Conservation (phyloP, 345 rosid genomes). For the Eucalyptus sp. region DNA sequence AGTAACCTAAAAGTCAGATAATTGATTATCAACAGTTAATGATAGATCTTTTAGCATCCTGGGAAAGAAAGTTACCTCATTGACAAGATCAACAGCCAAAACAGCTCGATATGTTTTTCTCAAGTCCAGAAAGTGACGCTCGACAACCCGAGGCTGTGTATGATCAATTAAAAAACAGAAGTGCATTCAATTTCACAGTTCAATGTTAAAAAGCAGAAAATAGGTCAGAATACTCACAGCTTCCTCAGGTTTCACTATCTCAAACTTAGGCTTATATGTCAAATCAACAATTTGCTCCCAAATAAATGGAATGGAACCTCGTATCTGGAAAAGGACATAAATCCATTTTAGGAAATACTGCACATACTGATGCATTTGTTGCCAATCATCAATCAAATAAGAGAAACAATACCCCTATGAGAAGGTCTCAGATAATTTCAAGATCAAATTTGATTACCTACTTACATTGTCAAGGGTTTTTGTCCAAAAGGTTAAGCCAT, state of each 20-base stretch:
- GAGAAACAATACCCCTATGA: background rate
- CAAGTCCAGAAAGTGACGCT: constrained; percentile 91
- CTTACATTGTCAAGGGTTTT: background rate
- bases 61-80: constrained; percentile 33
- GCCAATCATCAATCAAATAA: background rate
- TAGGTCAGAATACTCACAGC: constrained; percentile 45
- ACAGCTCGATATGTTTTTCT: constrained; percentile 83
- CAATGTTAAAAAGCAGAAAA: background rate
- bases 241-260: constrained; percentile 81
- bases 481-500: background rate
- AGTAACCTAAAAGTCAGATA: background rate
- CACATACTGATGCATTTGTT: background rate
- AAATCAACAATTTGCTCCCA: constrained; percentile 98
- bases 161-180: constrained; percentile 1
- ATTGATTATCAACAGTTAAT: background rate
- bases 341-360: background rate
- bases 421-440: background rate
- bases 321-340: constrained; percentile 30
- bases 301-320: constrained; percentile 89
- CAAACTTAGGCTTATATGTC: constrained; percentile 97
- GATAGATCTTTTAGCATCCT: background rate
- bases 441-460: background rate
- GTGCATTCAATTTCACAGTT: background rate
- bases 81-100: constrained; percentile 83
- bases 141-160: constrained; percentile 56